Evolutionary conservation across 2,329 filamentous ascomycete genomes (phyloP), one percentile per base, ranked within the genome.

Genomic region (Alternaria rosae): DNA sequence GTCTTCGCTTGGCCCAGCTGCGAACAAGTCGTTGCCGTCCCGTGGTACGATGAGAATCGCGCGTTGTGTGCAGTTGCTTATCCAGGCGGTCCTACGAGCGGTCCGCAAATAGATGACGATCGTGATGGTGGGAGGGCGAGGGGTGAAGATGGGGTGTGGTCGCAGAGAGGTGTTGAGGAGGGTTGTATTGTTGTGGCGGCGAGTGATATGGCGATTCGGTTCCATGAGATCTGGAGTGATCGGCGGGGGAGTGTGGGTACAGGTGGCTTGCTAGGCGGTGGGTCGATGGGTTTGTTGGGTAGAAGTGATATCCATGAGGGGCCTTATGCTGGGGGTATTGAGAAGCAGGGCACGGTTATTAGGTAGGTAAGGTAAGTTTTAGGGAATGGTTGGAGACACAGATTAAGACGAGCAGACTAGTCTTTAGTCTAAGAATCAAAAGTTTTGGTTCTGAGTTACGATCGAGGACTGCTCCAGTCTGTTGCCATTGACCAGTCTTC

Each of bases 1-100:
- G 90, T 98, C 9, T 99, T 97, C 79, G 91, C 91, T 47, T 98
- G 95, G 95, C 95, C 95, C 0, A 91, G 92, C 57, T 98, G 95
- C 79, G 88, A 88, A 67, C 92, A 95, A 75, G 87, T 97, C 2
- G 91, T 92, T 11, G 90, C 91, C 15, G 91, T 98, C 59, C 92
- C 93, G 0, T 98, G 89, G 94, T 89, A 88, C 52, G 88, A 89
- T 32, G 89, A 92, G 62, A 87, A 92, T 76, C 86, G 93, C 38
- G 94, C 94, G 10, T 81, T 99, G 28, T 97, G 91, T 79, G 94
- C 93, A n/a, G 89, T 98, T 50, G 85, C 91, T 1, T 98, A 95
- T 78, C 92, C 93, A 10, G 87, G 88, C 3, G 85, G 88, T 6
- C 85, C 88, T 3, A 82, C 80, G 56, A 54, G 55, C n/a, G 44